A percentile compares a stretch with the other conserved stretches of the same genome.
Evolutionary conservation across 129 eudicot genomes (phyloP).

Genomic region (Flaveria brownii): DNA sequence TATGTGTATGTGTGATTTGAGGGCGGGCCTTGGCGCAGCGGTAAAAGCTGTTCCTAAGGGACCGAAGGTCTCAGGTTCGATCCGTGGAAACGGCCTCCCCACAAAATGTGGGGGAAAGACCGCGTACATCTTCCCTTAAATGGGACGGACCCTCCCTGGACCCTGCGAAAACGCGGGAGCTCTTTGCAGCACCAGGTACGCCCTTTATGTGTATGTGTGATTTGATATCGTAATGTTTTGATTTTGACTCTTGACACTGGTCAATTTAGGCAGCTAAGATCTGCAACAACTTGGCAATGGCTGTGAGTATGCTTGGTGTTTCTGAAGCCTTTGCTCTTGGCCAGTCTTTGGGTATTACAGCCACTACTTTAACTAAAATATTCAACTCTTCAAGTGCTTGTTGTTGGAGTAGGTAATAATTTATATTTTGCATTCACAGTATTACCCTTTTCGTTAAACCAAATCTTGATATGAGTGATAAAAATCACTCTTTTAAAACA

Average conservation of each 20-base stretch:
- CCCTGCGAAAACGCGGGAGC: too few species aligned
- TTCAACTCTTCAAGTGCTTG: conserved; percentile 91
- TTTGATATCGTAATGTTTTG: conserved; percentile 12
- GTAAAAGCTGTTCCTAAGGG: too few species aligned
- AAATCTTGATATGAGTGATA: conserved; percentile 3
- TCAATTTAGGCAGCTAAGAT: conserved; percentile 76
- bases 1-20: conserved; percentile 5
- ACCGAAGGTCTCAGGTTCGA: too few species aligned
- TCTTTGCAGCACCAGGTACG: too few species aligned
- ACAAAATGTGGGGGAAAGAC: too few species aligned
- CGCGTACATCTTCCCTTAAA: too few species aligned
- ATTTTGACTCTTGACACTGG: conserved; percentile 12
- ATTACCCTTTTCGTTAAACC: conserved; percentile 16
- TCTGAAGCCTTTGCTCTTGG: conserved; percentile 92
- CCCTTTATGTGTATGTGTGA: background rate
- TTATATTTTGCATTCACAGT: background rate
- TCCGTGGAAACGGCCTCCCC: too few species aligned
- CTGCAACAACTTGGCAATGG: conserved; percentile 95
- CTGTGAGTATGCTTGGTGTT: conserved; percentile 88
- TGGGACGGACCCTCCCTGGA: too few species aligned
- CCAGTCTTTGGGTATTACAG: conserved; percentile 74
- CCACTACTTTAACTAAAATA: conserved; percentile 67
- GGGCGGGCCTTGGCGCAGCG: too few species aligned
- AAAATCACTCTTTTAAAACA: background rate
- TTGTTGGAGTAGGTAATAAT: conserved; percentile 87